A percentile compares a stretch with the other conserved stretches of the same genome.
These are phyloP conservation scores for Wallacemonas sp. DNA, from an alignment of 208 protist species.

Conservation along the genomic window DNA sequence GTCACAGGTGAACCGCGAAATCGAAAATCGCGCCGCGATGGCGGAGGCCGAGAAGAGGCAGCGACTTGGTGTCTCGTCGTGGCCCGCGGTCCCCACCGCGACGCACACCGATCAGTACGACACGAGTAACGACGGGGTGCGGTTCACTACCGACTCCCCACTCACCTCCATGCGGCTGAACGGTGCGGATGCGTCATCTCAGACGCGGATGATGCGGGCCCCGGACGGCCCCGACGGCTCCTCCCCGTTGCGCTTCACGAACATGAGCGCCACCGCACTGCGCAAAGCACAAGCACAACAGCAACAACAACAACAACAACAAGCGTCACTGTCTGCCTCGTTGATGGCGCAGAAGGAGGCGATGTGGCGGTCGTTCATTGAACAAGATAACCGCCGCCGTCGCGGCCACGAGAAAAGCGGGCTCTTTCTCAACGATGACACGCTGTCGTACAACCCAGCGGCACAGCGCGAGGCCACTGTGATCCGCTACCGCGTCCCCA, in stretches of 20 bases:
- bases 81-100: too few relatives aligned
- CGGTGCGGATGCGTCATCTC: background rate
- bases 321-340: background rate
- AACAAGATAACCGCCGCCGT: slow-evolving; percentile 3
- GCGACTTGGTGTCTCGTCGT: too few relatives aligned
- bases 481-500: slow-evolving; percentile 7
- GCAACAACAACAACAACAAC: background rate
- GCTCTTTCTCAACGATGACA: slow-evolving; percentile 1
- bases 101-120: too few relatives aligned
- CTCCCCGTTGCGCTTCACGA: too few relatives aligned
- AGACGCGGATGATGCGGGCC: too few relatives aligned
- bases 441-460: slow-evolving; percentile 4
- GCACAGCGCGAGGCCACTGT: background rate
- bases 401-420: slow-evolving; percentile 6
- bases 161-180: background rate
- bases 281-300: too few relatives aligned
- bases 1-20: slow-evolving; percentile 15
- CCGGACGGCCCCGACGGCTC: too few relatives aligned
- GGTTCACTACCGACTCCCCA: background rate
- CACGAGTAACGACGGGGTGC: too few relatives aligned
- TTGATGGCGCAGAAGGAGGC: background rate
- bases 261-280: too few relatives aligned
- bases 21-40: slow-evolving; percentile 9
- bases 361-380: slow-evolving; percentile 6
- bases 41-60: background rate